These are phyloP conservation scores for Oidiodendron maius DNA, from an alignment of 495 filamentous ascomycete genomes.

Conservation along the genomic window DNA sequence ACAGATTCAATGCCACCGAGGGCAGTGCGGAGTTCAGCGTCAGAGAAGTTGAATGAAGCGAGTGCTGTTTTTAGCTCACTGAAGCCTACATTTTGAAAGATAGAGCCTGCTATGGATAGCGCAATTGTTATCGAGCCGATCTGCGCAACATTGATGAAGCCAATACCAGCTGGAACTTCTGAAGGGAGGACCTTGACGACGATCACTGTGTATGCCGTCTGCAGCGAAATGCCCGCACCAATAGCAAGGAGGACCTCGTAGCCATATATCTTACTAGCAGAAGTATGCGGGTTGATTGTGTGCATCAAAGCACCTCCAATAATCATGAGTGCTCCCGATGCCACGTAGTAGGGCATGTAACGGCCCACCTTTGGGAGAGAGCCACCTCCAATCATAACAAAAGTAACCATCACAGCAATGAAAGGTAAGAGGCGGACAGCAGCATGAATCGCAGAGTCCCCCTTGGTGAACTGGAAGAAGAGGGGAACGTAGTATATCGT, in stretches of 20 bases:
- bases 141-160: conserved; percentile 43
- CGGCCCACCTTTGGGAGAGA: conserved; percentile 39
- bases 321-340: conserved; percentile 37
- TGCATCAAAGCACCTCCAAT: conserved; percentile 42
- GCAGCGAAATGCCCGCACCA: conserved; percentile 36
- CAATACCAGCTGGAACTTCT: conserved; percentile 30
- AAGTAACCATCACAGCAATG: conserved; percentile 2
- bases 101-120: conserved; percentile 38
- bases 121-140: conserved; percentile 35
- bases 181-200: conserved; percentile 30
- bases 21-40: neutral
- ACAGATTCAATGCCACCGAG: neutral
- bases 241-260: conserved; percentile 37
- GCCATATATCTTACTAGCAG: conserved; percentile 35
- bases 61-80: neutral
- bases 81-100: conserved; percentile 38
- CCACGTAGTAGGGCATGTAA: conserved; percentile 51
- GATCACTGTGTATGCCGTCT: conserved; percentile 39
- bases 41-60: neutral
- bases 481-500: conserved; percentile 44
- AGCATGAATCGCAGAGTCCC: conserved; percentile 26
- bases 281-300: conserved; percentile 27
- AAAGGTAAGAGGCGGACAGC: conserved; percentile 40
- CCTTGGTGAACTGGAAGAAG: conserved; percentile 39
- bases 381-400: conserved; percentile 37